phyloP scores from a whole-genome alignment of 2,329 filamentous ascomycete genomes.

The Iodosphaeria phyllophila region DNA sequence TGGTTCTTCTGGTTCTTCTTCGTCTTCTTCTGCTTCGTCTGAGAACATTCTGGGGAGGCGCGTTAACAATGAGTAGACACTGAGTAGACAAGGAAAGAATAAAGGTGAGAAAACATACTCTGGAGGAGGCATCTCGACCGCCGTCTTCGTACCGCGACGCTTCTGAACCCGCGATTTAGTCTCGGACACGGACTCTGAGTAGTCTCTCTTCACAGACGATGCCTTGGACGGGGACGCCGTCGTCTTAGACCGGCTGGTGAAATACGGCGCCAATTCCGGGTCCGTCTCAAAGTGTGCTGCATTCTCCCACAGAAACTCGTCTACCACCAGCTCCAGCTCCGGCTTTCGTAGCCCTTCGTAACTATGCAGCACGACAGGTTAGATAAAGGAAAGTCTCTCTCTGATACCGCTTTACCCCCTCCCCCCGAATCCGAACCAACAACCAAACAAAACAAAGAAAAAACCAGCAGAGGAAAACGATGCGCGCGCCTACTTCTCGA shows the following conservation, averaged over 20 bases:
- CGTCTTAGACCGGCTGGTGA: constrained; percentile 43
- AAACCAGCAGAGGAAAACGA: background rate
- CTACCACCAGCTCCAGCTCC: constrained; percentile 59
- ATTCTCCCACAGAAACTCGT: constrained; percentile 55
- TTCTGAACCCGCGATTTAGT: constrained; percentile 10
- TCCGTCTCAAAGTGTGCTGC: constrained; percentile 43
- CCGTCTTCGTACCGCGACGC: constrained; percentile 19
- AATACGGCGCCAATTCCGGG: constrained; percentile 55
- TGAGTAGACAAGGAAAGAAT: too few relatives aligned
- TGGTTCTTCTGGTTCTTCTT: constrained; percentile 1
- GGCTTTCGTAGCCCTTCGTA: constrained; percentile 55
- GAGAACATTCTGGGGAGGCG: too few relatives aligned
- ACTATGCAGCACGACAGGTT: constrained; percentile 21
- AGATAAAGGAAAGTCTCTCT: background rate
- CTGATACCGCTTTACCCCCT: background rate
- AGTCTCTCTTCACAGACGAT: background rate
- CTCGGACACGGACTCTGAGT: constrained; percentile 5
- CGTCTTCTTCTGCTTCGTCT: too few relatives aligned
- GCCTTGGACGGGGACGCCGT: constrained; percentile 42
- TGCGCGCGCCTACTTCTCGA: constrained; percentile 45
- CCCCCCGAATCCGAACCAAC: constrained; percentile 1
- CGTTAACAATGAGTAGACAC: too few relatives aligned
- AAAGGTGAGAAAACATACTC: constrained; percentile 52
- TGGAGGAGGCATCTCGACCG: constrained; percentile 50
- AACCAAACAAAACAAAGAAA: constrained; percentile 1